These are phyloP conservation scores for Penicillium sp. DNA, from an alignment of 2,329 filamentous ascomycete species.

Conservation along the genomic window DNA sequence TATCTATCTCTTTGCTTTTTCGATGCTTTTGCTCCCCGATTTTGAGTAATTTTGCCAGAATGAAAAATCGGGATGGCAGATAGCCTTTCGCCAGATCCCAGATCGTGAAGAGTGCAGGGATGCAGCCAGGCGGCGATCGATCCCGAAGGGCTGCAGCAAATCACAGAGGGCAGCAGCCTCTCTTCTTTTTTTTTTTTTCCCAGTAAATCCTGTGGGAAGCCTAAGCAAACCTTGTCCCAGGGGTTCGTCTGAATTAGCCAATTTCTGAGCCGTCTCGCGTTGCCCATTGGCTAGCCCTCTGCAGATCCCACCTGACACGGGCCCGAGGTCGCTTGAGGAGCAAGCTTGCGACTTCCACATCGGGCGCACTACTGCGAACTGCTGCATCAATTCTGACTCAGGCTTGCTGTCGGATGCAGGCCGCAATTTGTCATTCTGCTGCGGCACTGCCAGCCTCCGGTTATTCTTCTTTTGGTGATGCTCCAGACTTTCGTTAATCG, in stretches of 20 bases:
- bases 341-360: conserved; percentile 1
- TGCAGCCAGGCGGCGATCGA: conserved; percentile 20
- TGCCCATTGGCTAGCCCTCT: neutral
- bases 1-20: neutral
- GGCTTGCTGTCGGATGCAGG: neutral
- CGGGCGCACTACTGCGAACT: conserved; percentile 15
- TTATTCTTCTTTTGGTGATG: neutral
- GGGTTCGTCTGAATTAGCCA: conserved; percentile 12
- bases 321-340: neutral
- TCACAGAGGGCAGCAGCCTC: neutral
- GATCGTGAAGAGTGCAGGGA: conserved; percentile 23
- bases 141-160: conserved; percentile 14
- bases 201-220: neutral
- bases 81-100: conserved; percentile 2
- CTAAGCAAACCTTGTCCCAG: conserved; percentile 12
- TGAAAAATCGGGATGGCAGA: neutral
- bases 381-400: conserved; percentile 9
- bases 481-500: neutral
- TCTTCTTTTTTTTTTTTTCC: neutral
- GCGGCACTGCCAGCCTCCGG: neutral
- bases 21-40: neutral
- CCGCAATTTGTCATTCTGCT: conserved; percentile 15
- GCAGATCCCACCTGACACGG: conserved; percentile 1
- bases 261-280: neutral
- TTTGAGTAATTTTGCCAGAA: neutral